phyloP scores from a whole-genome alignment of 2,329 filamentous ascomycete species.

The Huntiella bhutanensis region DNA sequence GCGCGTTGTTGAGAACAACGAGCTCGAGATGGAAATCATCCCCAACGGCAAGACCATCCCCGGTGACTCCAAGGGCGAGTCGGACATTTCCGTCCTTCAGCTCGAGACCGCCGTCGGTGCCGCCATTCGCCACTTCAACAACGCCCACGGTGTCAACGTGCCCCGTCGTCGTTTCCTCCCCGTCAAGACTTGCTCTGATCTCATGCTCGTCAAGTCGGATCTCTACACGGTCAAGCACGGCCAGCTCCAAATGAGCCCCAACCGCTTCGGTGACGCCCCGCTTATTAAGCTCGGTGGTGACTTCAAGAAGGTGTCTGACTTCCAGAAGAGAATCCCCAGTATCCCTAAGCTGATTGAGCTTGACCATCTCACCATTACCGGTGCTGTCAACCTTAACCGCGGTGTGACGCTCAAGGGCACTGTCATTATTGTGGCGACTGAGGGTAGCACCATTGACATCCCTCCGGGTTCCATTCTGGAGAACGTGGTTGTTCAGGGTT shows the following conservation, averaged over 20 bases:
- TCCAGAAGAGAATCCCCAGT: conserved; percentile 70
- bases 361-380: conserved; percentile 92
- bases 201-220: conserved; percentile 99
- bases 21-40: conserved; percentile 98
- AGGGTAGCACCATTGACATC: conserved; percentile 94
- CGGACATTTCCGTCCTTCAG: conserved; percentile 91
- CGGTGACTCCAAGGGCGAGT: conserved; percentile 98
- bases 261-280: conserved; percentile 87
- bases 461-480: conserved; percentile 92
- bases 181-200: conserved; percentile 98
- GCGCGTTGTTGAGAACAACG: conserved; percentile 95
- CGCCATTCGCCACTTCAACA: conserved; percentile 95
- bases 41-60: conserved; percentile 98
- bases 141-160: conserved; percentile 97
- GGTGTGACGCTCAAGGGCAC: conserved; percentile 95
- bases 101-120: conserved; percentile 97
- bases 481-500: conserved; percentile 97
- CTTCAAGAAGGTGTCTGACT: conserved; percentile 99
- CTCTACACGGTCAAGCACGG: conserved; percentile 98
- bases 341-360: conserved; percentile 85
- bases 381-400: conserved; percentile 87
- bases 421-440: conserved; percentile 95
- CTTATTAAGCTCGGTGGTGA: conserved; percentile 97
- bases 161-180: conserved; percentile 94
- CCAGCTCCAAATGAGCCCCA: conserved; percentile 90